Conservation (phyloP, 2,329 filamentous ascomycete genomes). For the Venturia effusa region DNA sequence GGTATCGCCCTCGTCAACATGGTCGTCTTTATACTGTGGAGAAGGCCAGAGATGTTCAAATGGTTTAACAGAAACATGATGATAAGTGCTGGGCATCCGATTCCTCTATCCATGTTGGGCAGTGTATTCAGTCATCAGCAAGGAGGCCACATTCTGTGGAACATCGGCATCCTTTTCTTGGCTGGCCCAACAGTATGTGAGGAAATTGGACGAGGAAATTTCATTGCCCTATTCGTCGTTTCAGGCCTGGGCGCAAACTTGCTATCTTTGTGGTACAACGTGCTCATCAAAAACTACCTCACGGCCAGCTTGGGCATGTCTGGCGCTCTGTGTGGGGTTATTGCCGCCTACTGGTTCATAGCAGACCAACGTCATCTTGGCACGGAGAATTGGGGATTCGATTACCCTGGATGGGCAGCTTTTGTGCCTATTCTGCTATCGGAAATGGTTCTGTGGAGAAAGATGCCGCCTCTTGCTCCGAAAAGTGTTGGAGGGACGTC, state of each 20-base stretch:
- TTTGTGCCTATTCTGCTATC: background rate
- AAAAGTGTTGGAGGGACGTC: background rate
- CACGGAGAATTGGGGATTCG: background rate
- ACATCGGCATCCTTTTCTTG: background rate
- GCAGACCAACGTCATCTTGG: background rate
- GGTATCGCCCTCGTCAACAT: slow-evolving; percentile 44
- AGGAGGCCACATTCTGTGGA: background rate
- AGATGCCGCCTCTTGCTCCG: background rate
- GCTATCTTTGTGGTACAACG: slow-evolving; percentile 40
- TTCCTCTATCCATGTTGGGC: slow-evolving; percentile 43
- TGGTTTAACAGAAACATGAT: slow-evolving; percentile 25
- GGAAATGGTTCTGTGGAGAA: background rate
- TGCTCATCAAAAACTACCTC: slow-evolving; percentile 31
- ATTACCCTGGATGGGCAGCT: background rate
- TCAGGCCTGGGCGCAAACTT: slow-evolving; percentile 49
- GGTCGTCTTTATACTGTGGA: slow-evolving; percentile 45
- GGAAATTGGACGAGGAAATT: slow-evolving; percentile 57
- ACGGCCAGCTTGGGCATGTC: slow-evolving; percentile 55
- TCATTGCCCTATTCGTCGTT: slow-evolving; percentile 55
- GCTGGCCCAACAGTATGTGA: slow-evolving; percentile 28
- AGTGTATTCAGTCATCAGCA: slow-evolving; percentile 51
- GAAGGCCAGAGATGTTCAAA: slow-evolving; percentile 45
- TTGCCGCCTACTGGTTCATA: slow-evolving; percentile 36
- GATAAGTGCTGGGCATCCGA: slow-evolving; percentile 50
- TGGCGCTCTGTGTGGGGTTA: slow-evolving; percentile 50